These are phyloP conservation scores for Botryotinia calthae DNA, from an alignment of 2,329 filamentous ascomycete genomes.

Conservation along the genomic window DNA sequence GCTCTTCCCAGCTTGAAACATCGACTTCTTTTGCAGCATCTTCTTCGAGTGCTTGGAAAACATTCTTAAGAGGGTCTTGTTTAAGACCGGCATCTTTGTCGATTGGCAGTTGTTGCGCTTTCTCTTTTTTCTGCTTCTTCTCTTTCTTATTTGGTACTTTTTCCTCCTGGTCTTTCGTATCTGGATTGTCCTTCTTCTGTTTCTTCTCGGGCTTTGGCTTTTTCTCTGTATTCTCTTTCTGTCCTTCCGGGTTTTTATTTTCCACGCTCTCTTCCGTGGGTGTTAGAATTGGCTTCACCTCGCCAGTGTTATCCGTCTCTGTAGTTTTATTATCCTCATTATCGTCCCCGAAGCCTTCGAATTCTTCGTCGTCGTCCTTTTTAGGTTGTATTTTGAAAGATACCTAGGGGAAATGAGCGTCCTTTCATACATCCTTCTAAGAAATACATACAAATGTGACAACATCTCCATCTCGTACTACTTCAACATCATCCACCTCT, in stretches of 20 bases:
- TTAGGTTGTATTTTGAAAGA: constrained; percentile 34
- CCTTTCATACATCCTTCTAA: neutral
- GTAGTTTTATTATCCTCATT: constrained; percentile 41
- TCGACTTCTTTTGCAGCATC: constrained; percentile 62
- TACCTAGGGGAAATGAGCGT: constrained; percentile 30
- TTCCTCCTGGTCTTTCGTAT: constrained; percentile 29
- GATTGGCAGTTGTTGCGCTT: constrained; percentile 33
- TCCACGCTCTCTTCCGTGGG: constrained; percentile 21
- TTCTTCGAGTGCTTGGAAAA: constrained; percentile 48
- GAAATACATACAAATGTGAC: constrained; percentile 53
- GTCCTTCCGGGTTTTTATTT: constrained; percentile 1
- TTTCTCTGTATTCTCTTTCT: neutral
- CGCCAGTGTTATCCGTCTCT: constrained; percentile 35
- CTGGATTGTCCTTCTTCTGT: constrained; percentile 20
- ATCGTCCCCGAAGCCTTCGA: constrained; percentile 47
- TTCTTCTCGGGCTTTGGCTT: constrained; percentile 27
- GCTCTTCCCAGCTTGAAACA: constrained; percentile 72
- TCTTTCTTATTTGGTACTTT: constrained; percentile 32
- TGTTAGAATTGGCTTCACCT: constrained; percentile 31
- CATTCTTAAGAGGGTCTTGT: constrained; percentile 31
- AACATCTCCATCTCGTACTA: constrained; percentile 64
- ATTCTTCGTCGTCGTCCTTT: constrained; percentile 55
- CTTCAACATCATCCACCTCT: constrained; percentile 85
- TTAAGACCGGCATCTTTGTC: constrained; percentile 27
- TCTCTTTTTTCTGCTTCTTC: constrained; percentile 33